Evolutionary conservation across 2,329 filamentous ascomycete species (phyloP), one percentile per base, ranked within the genome.

Genomic region (Diaporthe sp.): DNA sequence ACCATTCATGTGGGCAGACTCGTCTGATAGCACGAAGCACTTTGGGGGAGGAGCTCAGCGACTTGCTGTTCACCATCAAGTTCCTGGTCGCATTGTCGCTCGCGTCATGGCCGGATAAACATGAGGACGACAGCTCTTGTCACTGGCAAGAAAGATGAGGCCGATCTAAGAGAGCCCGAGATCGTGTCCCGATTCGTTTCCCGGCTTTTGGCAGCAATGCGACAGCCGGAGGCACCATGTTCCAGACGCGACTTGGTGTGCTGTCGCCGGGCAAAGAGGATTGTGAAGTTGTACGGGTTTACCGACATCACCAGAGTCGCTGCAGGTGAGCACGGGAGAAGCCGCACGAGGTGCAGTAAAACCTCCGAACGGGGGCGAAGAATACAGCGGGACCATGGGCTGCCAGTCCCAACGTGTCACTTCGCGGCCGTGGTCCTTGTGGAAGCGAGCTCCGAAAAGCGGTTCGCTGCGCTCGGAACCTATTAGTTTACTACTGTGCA

Each of bases 1-100:
- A 87, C 84, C 79, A 78, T 78, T 80, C 78, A 51, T 58, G 61
- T 73, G 62, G 55, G 62, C 62, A 73, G 28, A 25, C 25, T 75
- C 39, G 46, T 62, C 68, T 61, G 62, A 65, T 37, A 65, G 59
- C 68, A 61, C 25, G 39, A 28, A 31, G 49, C 39, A 37, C 65
- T 69, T 39, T 44, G 67, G 37, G n/a, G 49, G 34, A 55, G 65
- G 65, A 69, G 65, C 65, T 69, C 65, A 55, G 65, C 49, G 65
- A 55, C 65, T 55, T 69, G 65, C 65, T 55, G 25, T 42, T 55
- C 49, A 69, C 49, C 65, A 42, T 69, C 31, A 28, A 55, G 46
- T 53, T 3, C 46, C 65, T 39, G 49, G 49, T 69, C 65, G 65
- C 65, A 69, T 69, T 42, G 49, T 55, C 34, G 42, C 65, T n/a